These are phyloP conservation scores for Coleophoma cylindrospora DNA, from an alignment of 2,329 filamentous ascomycete species.

Conservation along the genomic window DNA sequence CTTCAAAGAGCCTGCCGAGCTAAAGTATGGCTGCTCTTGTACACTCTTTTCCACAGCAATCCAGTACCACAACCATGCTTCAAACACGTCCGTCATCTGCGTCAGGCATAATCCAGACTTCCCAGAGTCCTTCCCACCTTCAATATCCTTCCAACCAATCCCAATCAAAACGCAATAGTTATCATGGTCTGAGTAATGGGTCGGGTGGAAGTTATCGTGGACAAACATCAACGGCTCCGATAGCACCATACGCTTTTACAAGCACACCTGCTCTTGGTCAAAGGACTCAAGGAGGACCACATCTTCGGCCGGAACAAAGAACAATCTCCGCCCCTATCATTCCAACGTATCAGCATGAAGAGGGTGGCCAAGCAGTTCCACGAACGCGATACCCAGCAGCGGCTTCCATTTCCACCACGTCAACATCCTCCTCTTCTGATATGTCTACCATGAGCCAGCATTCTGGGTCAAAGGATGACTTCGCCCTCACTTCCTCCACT, in stretches of 20 bases:
- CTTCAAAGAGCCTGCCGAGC: conserved; percentile 5
- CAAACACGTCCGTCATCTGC: conserved; percentile 66
- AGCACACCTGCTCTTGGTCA: conserved; percentile 56
- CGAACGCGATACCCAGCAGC: conserved; percentile 41
- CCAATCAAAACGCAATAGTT: conserved; percentile 43
- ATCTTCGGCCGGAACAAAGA: conserved; percentile 50
- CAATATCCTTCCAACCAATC: conserved; percentile 40
- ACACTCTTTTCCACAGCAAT: conserved; percentile 74
- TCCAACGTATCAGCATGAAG: conserved; percentile 31
- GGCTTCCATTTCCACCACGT: conserved; percentile 43
- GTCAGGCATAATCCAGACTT: conserved; percentile 40
- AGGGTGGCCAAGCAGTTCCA: conserved; percentile 26
- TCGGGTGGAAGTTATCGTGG: conserved; percentile 46
- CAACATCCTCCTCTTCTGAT: conserved; percentile 27
- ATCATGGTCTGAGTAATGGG: conserved; percentile 45
- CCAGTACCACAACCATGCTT: conserved; percentile 68
- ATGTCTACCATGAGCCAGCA: conserved; percentile 33
- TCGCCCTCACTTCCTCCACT: conserved; percentile 33
- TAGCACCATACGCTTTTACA: conserved; percentile 75
- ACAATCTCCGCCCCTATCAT: conserved; percentile 45
- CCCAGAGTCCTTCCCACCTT: conserved; percentile 30
- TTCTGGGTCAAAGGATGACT: conserved; percentile 48
- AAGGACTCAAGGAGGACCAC: conserved; percentile 30
- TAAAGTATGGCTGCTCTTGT: conserved; percentile 78
- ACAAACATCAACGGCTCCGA: conserved; percentile 44